Conservation (phyloP, 2,329 filamentous ascomycete species). For the Aspergillus eucalypticola region DNA sequence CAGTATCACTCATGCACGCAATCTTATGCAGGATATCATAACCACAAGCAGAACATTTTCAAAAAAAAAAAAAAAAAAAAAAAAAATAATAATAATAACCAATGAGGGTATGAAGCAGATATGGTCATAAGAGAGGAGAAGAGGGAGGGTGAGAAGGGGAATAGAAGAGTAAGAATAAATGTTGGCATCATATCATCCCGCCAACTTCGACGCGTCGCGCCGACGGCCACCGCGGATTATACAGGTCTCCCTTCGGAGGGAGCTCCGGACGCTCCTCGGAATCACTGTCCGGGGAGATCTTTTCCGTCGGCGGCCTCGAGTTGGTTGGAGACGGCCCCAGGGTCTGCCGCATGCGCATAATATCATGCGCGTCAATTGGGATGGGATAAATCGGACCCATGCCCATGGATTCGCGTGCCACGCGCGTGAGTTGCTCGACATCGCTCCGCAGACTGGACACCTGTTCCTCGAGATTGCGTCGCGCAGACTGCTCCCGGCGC, state of each 20-base stretch:
- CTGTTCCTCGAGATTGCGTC: slow-evolving; percentile 47
- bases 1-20: background rate
- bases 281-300: slow-evolving; percentile 26
- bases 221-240: slow-evolving; percentile 30
- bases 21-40: background rate
- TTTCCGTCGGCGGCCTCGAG: slow-evolving; percentile 17
- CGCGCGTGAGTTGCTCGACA: slow-evolving; percentile 37
- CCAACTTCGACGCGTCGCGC: slow-evolving; percentile 27
- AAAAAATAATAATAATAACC: too few relatives aligned
- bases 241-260: slow-evolving; percentile 24
- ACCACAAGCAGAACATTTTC: background rate
- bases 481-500: slow-evolving; percentile 49
- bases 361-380: slow-evolving; percentile 33
- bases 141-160: background rate
- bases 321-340: slow-evolving; percentile 22
- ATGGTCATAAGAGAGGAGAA: slow-evolving; percentile 2
- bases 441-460: slow-evolving; percentile 45
- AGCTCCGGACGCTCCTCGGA: slow-evolving; percentile 27
- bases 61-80: background rate
- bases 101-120: background rate
- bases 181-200: slow-evolving; percentile 31
- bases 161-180: background rate
- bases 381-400: slow-evolving; percentile 38
- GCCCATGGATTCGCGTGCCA: slow-evolving; percentile 33
- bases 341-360: slow-evolving; percentile 30